Conservation (phyloP, 192 early-diverging fungal genomes). For the Coemansia sp. region DNA sequence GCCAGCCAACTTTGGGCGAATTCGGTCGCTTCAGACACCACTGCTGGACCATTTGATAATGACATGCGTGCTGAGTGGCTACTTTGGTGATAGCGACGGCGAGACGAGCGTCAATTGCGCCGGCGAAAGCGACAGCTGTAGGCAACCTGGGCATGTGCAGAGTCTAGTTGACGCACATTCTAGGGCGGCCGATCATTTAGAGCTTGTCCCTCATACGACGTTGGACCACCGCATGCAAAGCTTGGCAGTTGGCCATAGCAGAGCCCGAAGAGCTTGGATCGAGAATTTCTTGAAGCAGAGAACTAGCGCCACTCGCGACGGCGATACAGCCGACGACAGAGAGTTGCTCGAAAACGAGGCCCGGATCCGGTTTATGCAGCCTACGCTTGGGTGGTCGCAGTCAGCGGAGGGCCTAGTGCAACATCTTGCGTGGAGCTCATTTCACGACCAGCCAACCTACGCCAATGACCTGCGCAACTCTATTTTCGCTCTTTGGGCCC, state of each 20-base stretch:
- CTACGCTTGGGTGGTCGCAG: conserved; percentile 29
- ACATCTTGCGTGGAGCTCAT: conserved; percentile 15
- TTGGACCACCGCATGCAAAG: conserved; percentile 35
- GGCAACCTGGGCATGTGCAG: background rate
- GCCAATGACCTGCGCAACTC: conserved; percentile 22
- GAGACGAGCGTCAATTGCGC: background rate
- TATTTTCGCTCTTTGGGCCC: conserved; percentile 34
- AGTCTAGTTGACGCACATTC: conserved; percentile 16
- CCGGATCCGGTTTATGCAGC: conserved; percentile 24
- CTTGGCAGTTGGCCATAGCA: conserved; percentile 30
- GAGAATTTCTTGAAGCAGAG: conserved; percentile 4
- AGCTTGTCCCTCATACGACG: conserved; percentile 46
- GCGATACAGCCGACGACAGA: background rate
- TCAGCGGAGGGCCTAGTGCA: conserved; percentile 14
- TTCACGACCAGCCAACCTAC: conserved; percentile 10
- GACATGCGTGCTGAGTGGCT: conserved; percentile 26
- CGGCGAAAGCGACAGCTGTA: background rate
- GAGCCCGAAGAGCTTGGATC: conserved; percentile 36
- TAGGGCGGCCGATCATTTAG: conserved; percentile 26
- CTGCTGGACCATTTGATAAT: conserved; percentile 24
- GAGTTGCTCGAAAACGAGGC: conserved; percentile 15
- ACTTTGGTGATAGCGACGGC: conserved; percentile 8
- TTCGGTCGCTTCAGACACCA: conserved; percentile 5
- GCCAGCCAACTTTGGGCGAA: conserved; percentile 31
- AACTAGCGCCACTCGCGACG: background rate